A percentile compares a stretch with the other conserved stretches of the same genome.
Conservation (phyloP, 345 rosid genomes). For the Abelmoschus esculentus region DNA sequence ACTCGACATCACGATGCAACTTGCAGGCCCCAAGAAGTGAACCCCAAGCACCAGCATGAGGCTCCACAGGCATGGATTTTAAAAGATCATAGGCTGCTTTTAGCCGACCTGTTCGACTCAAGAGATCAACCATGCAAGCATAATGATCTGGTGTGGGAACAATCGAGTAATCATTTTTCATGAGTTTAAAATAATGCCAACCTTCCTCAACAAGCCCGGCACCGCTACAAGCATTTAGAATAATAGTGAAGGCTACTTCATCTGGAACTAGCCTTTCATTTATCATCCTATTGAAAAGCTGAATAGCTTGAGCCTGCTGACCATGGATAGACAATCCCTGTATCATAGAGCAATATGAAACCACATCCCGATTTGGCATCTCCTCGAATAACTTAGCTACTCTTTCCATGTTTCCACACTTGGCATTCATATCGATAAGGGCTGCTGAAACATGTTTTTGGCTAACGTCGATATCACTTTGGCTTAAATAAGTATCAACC, state of each 20-base stretch:
- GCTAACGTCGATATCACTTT: slow-evolving; percentile 27
- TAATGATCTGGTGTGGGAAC: slow-evolving; percentile 39
- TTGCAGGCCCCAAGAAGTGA: slow-evolving; percentile 15
- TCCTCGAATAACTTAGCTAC: slow-evolving; percentile 9
- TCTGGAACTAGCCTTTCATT: slow-evolving; percentile 58
- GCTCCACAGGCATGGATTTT: slow-evolving; percentile 10
- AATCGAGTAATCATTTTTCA: slow-evolving; percentile 12
- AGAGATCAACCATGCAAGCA: slow-evolving; percentile 13
- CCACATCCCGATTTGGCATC: not conserved
- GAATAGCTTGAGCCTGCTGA: slow-evolving; percentile 8
- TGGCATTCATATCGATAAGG: slow-evolving; percentile 70
- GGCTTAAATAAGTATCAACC: slow-evolving; percentile 44
- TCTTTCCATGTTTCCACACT: slow-evolving; percentile 21
- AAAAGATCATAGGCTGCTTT: slow-evolving; percentile 6
- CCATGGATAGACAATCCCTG: slow-evolving; percentile 15
- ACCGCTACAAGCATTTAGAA: slow-evolving; percentile 43
- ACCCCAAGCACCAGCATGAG: slow-evolving; percentile 14
- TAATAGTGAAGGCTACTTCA: slow-evolving; percentile 59
- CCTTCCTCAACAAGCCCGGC: slow-evolving; percentile 17
- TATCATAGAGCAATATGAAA: slow-evolving; percentile 8
- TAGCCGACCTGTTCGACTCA: not conserved
- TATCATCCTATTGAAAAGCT: slow-evolving; percentile 35
- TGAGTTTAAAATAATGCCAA: slow-evolving; percentile 8
- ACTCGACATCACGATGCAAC: slow-evolving; percentile 12
- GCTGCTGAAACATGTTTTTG: slow-evolving; percentile 49